These are phyloP conservation scores for Myxozyma melibiosi DNA, from an alignment of 805 yeast genomes.

Conservation along the genomic window DNA sequence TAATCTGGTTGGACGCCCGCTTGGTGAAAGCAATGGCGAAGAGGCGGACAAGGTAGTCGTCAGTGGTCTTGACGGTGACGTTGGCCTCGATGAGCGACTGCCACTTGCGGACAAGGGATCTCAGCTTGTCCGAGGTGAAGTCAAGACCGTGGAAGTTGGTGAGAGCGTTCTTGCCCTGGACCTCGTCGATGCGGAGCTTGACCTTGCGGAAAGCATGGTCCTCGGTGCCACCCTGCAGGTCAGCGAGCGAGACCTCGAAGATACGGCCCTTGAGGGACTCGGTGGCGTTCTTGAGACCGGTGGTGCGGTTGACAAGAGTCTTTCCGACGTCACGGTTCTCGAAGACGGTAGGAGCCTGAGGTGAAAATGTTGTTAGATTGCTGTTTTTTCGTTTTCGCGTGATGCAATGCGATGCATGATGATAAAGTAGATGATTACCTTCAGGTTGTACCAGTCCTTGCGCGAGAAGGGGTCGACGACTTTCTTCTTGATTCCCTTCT, in stretches of 20 bases:
- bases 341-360: conserved; percentile 87
- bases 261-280: conserved; percentile 98
- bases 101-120: conserved; percentile 98
- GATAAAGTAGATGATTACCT: conserved; percentile 13
- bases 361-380: conserved; percentile 41
- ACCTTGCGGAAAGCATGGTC: conserved; percentile 98
- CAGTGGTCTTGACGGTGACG: conserved; percentile 97
- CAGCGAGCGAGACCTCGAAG: conserved; percentile 93
- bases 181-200: conserved; percentile 97
- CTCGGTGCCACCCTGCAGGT: conserved; percentile 92
- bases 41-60: conserved; percentile 94
- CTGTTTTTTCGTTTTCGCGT: no score
- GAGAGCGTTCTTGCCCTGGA: conserved; percentile 96
- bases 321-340: conserved; percentile 99
- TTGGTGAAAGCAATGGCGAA: conserved; percentile 98
- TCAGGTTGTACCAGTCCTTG: conserved; percentile 74
- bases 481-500: conserved; percentile 99
- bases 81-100: conserved; percentile 97
- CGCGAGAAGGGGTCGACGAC: conserved; percentile 99
- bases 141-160: conserved; percentile 99
- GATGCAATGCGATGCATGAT: neutral
- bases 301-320: conserved; percentile 96
- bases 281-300: conserved; percentile 96
- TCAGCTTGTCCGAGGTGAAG: conserved; percentile 96
- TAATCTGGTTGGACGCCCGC: conserved; percentile 95